A percentile compares a stretch with the other conserved stretches of the same genome.
These are phyloP conservation scores for Pleoardoris graminearum DNA, from an alignment of 2,329 filamentous ascomycete genomes.

Conservation along the genomic window DNA sequence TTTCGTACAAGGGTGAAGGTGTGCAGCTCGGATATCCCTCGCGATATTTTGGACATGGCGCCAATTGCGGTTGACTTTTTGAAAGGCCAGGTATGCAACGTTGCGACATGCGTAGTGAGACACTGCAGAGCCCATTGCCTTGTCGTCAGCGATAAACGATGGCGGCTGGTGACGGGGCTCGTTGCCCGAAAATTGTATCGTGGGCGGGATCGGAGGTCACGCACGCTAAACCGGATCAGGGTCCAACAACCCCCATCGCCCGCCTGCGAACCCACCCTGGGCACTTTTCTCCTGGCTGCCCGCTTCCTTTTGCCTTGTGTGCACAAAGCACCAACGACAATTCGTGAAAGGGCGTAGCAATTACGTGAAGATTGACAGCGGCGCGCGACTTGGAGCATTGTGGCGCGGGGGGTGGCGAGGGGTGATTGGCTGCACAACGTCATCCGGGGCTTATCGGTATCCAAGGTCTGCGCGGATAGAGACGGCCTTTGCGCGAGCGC, in stretches of 20 bases:
- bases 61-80: too few species aligned
- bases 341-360: neutral
- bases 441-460: slow-evolving; percentile 1
- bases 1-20: too few species aligned
- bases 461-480: neutral
- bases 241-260: neutral
- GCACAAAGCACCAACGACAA: neutral
- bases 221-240: neutral
- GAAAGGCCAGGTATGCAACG: too few species aligned
- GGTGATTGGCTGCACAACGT: slow-evolving; percentile 4
- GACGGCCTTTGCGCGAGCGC: slow-evolving; percentile 5
- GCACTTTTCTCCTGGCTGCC: neutral
- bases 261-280: neutral
- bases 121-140: neutral
- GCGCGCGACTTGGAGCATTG: neutral
- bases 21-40: too few species aligned
- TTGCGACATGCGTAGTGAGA: too few species aligned
- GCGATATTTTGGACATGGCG: too few species aligned
- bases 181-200: slow-evolving; percentile 5
- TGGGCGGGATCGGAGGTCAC: neutral
- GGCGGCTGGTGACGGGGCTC: neutral
- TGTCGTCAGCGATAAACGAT: neutral
- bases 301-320: neutral
- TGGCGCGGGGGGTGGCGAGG: neutral
- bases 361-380: neutral